Conservation (phyloP, 2,329 filamentous ascomycete species). For the Ophiognomonia clavigignenti-juglandacearum region DNA sequence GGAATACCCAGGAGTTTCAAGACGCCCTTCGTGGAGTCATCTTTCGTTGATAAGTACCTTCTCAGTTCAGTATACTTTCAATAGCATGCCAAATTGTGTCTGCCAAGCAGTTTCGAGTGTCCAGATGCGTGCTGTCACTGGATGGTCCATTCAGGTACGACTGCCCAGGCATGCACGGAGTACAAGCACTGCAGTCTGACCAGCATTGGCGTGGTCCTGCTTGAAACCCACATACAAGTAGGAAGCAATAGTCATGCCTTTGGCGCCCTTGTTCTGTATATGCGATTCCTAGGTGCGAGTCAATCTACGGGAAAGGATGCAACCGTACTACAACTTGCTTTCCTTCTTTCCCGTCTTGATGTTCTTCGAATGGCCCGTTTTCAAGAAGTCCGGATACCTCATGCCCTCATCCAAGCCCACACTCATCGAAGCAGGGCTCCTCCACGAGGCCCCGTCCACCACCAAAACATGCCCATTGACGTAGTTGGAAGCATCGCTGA, state of each 20-base stretch:
- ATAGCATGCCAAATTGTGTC: background rate
- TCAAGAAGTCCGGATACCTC: constrained; percentile 48
- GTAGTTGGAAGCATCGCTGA: constrained; percentile 80
- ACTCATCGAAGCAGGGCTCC: constrained; percentile 39
- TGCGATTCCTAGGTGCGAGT: too few species aligned
- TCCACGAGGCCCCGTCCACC: constrained; percentile 60
- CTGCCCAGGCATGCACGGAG: too few species aligned
- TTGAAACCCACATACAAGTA: too few species aligned
- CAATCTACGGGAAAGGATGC: too few species aligned
- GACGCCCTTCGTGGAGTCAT: background rate
- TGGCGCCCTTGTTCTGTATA: too few species aligned
- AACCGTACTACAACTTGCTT: constrained; percentile 19
- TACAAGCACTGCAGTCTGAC: too few species aligned
- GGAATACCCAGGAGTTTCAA: background rate
- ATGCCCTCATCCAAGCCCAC: constrained; percentile 44
- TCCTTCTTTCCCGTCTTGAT: constrained; percentile 35
- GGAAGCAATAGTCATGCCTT: too few species aligned
- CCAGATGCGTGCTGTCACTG: too few species aligned
- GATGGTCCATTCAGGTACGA: too few species aligned
- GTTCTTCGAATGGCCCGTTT: constrained; percentile 33
- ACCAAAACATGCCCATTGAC: constrained; percentile 80
- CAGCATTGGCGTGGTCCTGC: too few species aligned
- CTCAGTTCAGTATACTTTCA: background rate
- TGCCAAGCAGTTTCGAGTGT: background rate
- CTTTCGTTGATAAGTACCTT: background rate